Evolutionary conservation across 805 yeast genomes (phyloP), one percentile per base, ranked within the genome.

Genomic region (Schwanniomyces vanrijiae): DNA sequence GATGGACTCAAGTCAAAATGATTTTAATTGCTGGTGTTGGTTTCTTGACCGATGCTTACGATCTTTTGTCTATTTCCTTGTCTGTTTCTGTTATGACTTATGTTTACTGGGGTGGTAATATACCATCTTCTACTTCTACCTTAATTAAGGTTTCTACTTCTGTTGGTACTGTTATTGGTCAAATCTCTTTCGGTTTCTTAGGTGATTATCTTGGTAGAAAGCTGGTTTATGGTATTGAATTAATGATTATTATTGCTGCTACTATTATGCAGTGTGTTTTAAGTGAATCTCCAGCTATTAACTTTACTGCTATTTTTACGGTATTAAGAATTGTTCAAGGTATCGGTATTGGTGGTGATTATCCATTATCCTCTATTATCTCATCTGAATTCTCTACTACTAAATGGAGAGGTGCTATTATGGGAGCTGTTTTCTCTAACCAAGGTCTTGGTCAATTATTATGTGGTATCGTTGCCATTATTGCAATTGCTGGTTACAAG

Each of bases 311-410:
- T 38, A 76, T 88, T 43, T 76, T 90, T 52, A 71, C 84, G 9
- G 83, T 86, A 61, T 84, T 83, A 73, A 86, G 97, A 82, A 84
- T 90, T 55, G 62, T 90, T 53, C 86, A 84, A 89, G 97, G 97
- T 78, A 85, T 90, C 59, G 97, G 97, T 82, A 90, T 90, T 59
- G 97, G 97, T 76, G 97, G 96, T 79, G 97, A 90, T 75, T 90
- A 90, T 68, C 96, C 97, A 56, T 78, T 90, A 61, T 88, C 96
- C 14, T 88, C 96, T n/a, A 86, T 90, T 66, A 90, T 90, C 55
- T 86, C 96, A 8, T 85, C 96, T 48, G 97, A 90, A 76, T 90
- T 90, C 62, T 80, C 96, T 22, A 88, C 96, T 49, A 90, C 96
- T 55, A 89, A 87, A 70, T 90, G 96, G 96, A 88, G 97, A 83